These are phyloP conservation scores for Cladosporium cucumerinum DNA, from an alignment of 2,329 filamentous ascomycete genomes.

Conservation along the genomic window DNA sequence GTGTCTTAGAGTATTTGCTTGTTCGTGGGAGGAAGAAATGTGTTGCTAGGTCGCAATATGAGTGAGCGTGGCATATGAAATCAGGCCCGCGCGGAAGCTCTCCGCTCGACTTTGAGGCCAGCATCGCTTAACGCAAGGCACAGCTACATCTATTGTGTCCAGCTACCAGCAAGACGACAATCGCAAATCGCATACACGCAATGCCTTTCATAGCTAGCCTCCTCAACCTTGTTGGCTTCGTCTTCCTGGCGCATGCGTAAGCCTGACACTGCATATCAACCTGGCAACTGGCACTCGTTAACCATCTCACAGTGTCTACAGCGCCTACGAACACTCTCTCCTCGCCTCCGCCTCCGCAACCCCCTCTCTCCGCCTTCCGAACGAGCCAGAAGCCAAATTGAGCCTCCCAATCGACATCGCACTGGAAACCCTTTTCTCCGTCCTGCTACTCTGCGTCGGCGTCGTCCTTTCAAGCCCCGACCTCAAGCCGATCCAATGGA, in stretches of 20 bases:
- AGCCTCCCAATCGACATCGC: constrained; percentile 78
- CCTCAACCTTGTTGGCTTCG: constrained; percentile 68
- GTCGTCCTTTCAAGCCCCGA: constrained; percentile 74
- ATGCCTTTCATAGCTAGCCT: constrained; percentile 13
- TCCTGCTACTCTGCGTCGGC: constrained; percentile 76
- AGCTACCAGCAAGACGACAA: not conserved
- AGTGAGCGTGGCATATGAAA: not conserved
- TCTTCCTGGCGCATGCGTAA: constrained; percentile 85
- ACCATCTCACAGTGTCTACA: constrained; percentile 72
- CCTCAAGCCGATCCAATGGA: constrained; percentile 81
- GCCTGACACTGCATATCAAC: constrained; percentile 40
- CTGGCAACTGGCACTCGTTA: constrained; percentile 17
- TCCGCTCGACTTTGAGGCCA: constrained; percentile 5
- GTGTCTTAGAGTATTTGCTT: not conserved
- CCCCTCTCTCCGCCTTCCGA: constrained; percentile 28
- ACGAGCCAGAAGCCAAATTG: constrained; percentile 34
- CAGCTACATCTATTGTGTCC: not conserved
- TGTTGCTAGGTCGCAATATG: not conserved
- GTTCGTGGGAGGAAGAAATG: not conserved
- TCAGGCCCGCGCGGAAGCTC: constrained; percentile 2
- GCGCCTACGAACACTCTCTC: constrained; percentile 84
- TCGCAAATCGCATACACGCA: not conserved
- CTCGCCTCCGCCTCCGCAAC: constrained; percentile 53
- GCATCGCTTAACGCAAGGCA: not conserved
- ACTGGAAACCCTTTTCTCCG: constrained; percentile 77